Conservation (phyloP, 1,284 basidiomycete genomes). For the Ustilago sp. region DNA sequence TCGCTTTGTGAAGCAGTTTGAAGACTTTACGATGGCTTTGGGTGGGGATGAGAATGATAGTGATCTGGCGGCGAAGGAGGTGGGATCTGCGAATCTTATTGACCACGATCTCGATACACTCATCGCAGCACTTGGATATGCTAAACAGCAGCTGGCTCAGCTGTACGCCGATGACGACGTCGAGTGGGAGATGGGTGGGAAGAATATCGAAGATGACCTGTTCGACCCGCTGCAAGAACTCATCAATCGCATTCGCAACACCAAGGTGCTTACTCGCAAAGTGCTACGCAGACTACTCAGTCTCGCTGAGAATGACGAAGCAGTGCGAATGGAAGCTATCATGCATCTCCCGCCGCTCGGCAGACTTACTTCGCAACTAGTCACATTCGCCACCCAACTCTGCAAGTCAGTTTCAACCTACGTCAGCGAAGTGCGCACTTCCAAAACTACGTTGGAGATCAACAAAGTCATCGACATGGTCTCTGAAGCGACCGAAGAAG, state of each 20-base stretch:
- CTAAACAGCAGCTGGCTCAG: constrained; percentile 56
- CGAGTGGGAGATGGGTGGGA: constrained; percentile 54
- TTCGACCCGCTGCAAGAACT: constrained; percentile 59
- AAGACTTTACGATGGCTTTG: constrained; percentile 57
- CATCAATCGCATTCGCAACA: constrained; percentile 55
- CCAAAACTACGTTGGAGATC: constrained; percentile 49
- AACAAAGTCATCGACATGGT: constrained; percentile 39
- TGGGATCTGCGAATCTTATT: constrained; percentile 62
- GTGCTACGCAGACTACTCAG: constrained; percentile 59
- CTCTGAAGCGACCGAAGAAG: constrained; percentile 52
- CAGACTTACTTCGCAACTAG: constrained; percentile 58
- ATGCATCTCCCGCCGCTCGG: constrained; percentile 58
- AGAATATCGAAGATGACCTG: constrained; percentile 50
- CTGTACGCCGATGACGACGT: constrained; percentile 55
- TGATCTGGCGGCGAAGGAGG: constrained; percentile 65
- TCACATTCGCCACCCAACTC: constrained; percentile 54
- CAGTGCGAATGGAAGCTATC: constrained; percentile 59
- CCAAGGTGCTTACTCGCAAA: constrained; percentile 64
- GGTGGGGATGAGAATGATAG: constrained; percentile 75
- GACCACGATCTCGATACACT: constrained; percentile 68
- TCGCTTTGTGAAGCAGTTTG: constrained; percentile 71
- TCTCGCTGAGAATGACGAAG: constrained; percentile 61
- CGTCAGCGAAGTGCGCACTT: constrained; percentile 46
- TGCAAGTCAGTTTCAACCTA: constrained; percentile 44
- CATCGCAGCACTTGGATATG: constrained; percentile 58